Percentiles rank a stretch among this genome's conserved stretches.
phyloP scores from a whole-genome alignment of 768 basidiomycete species.

The Macrocybe gigantea region DNA sequence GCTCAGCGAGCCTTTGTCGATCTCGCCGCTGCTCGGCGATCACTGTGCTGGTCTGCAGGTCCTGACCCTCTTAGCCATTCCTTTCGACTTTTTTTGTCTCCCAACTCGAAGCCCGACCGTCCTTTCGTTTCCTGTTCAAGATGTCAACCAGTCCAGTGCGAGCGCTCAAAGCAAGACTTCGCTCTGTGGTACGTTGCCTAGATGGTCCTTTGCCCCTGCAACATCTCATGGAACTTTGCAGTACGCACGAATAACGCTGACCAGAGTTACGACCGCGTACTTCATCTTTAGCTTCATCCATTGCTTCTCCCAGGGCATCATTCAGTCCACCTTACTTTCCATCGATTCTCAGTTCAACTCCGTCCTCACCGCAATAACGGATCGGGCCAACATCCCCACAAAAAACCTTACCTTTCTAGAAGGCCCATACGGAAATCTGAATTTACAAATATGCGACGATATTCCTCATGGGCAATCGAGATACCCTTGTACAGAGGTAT shows the following conservation, averaged over 20 bases:
- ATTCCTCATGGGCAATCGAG: conserved; percentile 30
- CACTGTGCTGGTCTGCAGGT: no score
- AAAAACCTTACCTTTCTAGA: conserved; percentile 31
- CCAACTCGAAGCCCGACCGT: no score
- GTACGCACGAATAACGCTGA: conserved; percentile 33
- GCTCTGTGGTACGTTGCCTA: no score
- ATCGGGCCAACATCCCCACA: conserved; percentile 26
- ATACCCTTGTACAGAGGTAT: conserved; percentile 29
- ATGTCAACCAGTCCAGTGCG: no score
- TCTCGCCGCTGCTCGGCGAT: no score
- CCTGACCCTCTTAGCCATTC: no score
- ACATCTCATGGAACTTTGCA: conserved; percentile 7
- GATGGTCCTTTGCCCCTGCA: no score
- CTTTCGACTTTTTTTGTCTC: no score
- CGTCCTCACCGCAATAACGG: conserved; percentile 31
- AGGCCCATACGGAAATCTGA: conserved; percentile 19
- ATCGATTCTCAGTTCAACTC: conserved; percentile 35
- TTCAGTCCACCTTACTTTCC: conserved; percentile 42
- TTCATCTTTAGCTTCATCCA: conserved; percentile 45
- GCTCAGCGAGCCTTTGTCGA: no score
- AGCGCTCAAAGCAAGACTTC: no score
- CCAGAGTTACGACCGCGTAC: conserved; percentile 36
- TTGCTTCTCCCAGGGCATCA: conserved; percentile 45
- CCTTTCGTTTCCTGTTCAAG: no score
- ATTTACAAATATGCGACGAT: conserved; percentile 38